A percentile compares a stretch with the other conserved stretches of the same genome.
phyloP scores from a whole-genome alignment of 75 land plant genomes.

The Cunninghamia lanceolata region DNA sequence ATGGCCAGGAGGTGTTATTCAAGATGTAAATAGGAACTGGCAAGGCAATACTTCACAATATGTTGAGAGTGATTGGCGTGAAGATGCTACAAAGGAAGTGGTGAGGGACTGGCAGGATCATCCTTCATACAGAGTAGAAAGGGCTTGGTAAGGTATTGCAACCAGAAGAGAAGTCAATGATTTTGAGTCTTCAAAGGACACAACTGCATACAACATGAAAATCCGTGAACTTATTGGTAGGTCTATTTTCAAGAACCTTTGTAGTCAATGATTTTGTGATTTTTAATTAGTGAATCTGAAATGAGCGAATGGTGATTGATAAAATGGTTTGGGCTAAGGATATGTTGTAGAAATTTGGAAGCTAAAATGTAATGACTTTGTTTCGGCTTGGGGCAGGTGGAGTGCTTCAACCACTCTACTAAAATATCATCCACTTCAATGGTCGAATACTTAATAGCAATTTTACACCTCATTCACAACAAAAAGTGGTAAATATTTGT shows the following conservation, averaged over 20 bases:
- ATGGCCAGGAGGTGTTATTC: slow-evolving; percentile 15
- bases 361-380: not conserved
- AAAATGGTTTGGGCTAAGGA: not conserved
- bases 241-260: slow-evolving; percentile 20
- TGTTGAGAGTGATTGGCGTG: slow-evolving; percentile 28
- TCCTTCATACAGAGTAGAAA: slow-evolving; percentile 32
- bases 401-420: slow-evolving; percentile 93
- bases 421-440: too few relatives aligned
- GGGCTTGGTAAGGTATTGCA: slow-evolving; percentile 21
- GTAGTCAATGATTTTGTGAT: not conserved
- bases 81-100: slow-evolving; percentile 23
- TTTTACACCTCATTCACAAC: too few relatives aligned
- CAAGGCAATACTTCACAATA: slow-evolving; percentile 18
- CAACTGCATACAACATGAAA: slow-evolving; percentile 88
- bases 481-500: too few relatives aligned
- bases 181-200: slow-evolving; percentile 74
- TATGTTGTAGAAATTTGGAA: not conserved
- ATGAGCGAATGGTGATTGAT: not conserved
- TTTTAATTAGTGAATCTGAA: not conserved
- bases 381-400: slow-evolving; percentile 49
- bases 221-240: slow-evolving; percentile 91
- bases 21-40: slow-evolving; percentile 24
- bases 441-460: too few relatives aligned
- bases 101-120: slow-evolving; percentile 42
- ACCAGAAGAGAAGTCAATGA: slow-evolving; percentile 44